Percentiles rank a stretch among this genome's conserved stretches.
Conservation (phyloP, 352 stramenopile species). For the Thalassiosira hispida region DNA sequence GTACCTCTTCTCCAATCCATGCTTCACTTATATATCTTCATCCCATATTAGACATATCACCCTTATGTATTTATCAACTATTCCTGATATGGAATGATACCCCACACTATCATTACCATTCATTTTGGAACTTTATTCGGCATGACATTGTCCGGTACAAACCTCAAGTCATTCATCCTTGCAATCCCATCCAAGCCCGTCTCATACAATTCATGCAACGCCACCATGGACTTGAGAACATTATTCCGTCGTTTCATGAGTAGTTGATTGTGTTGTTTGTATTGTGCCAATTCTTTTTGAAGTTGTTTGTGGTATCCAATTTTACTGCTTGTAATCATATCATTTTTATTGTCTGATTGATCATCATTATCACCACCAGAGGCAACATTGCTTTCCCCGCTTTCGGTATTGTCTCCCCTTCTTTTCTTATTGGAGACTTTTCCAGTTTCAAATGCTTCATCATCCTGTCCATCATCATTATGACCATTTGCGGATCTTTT, state of each 20-base stretch:
- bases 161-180: conserved; percentile 42
- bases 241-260: conserved; percentile 32
- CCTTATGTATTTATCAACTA: too few species aligned
- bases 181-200: conserved; percentile 55
- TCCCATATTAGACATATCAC: too few species aligned
- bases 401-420: not conserved
- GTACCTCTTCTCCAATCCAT: too few species aligned
- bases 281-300: conserved; percentile 31
- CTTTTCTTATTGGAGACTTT: conserved; percentile 3
- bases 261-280: conserved; percentile 44
- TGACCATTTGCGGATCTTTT: not conserved
- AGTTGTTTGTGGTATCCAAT: conserved; percentile 17
- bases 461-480: conserved; percentile 6
- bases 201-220: conserved; percentile 54
- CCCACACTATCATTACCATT: not conserved
- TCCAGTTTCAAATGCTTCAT: conserved; percentile 1
- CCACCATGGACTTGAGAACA: conserved; percentile 37
- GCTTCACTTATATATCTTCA: too few species aligned
- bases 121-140: conserved; percentile 25
- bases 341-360: not conserved
- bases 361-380: not conserved
- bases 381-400: not conserved
- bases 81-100: too few species aligned
- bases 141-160: conserved; percentile 57
- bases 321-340: conserved; percentile 8